A percentile compares a stretch with the other conserved stretches of the same genome.
Conservation (phyloP, 768 basidiomycete species). For the Gelatoporia subvermispora region DNA sequence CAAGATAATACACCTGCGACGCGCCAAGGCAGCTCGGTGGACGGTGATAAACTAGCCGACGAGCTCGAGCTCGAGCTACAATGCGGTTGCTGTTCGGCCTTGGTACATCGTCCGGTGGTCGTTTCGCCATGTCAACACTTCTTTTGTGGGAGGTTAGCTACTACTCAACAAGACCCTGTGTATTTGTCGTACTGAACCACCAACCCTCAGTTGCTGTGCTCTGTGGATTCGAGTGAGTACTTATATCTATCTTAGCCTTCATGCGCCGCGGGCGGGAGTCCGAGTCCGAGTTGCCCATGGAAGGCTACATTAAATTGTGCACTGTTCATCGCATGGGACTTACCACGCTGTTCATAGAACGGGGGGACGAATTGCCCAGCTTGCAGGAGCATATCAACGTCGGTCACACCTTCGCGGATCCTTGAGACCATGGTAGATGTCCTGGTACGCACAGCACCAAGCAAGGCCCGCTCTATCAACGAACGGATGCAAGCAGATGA, state of each 20-base stretch:
- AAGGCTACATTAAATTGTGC: background rate
- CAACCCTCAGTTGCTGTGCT: slow-evolving; percentile 57
- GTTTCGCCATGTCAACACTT: slow-evolving; percentile 86
- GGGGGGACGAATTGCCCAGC: slow-evolving; percentile 82
- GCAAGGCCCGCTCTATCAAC: slow-evolving; percentile 58
- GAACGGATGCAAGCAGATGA: slow-evolving; percentile 83
- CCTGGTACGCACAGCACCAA: slow-evolving; percentile 66
- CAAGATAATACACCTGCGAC: background rate
- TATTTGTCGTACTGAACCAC: background rate
- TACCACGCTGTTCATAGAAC: slow-evolving; percentile 45
- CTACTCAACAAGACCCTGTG: background rate
- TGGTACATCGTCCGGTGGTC: slow-evolving; percentile 78
- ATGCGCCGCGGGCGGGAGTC: background rate
- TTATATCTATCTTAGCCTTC: background rate
- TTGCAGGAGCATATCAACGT: slow-evolving; percentile 65
- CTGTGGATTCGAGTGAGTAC: slow-evolving; percentile 80
- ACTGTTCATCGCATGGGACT: slow-evolving; percentile 9
- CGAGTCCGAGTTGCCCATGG: background rate
- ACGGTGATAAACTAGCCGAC: slow-evolving; percentile 43
- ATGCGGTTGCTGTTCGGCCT: slow-evolving; percentile 80
- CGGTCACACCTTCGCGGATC: slow-evolving; percentile 67
- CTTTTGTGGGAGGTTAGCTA: slow-evolving; percentile 78
- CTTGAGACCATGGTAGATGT: slow-evolving; percentile 71
- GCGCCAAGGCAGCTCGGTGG: slow-evolving; percentile 3
- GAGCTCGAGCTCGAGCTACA: slow-evolving; percentile 72